These are phyloP conservation scores for Candida dajiaensis DNA, from an alignment of 805 yeast genomes.

Conservation along the genomic window DNA sequence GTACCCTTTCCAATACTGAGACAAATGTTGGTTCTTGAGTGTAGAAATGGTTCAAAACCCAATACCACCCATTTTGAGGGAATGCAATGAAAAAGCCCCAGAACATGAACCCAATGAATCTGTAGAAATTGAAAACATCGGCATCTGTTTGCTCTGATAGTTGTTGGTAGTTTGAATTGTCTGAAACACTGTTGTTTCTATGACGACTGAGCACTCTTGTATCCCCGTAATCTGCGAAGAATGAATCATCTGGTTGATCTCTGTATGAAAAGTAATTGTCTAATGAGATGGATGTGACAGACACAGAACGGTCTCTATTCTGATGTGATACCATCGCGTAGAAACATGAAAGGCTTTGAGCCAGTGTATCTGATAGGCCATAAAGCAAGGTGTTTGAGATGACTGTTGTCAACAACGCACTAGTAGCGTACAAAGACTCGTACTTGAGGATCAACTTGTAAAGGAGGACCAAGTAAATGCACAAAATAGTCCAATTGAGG, in stretches of 20 bases:
- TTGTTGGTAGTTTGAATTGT: constrained; percentile 25
- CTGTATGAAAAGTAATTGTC: constrained; percentile 8
- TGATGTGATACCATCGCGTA: constrained; percentile 8
- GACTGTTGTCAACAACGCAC: constrained; percentile 71
- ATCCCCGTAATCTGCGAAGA: constrained; percentile 26
- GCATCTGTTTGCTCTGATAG: constrained; percentile 22
- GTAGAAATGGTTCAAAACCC: constrained; percentile 69
- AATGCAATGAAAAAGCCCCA: constrained; percentile 88
- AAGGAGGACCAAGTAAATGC: constrained; percentile 42
- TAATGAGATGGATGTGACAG: constrained; percentile 12
- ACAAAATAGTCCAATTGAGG: constrained; percentile 48
- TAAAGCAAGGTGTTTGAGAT: constrained; percentile 74
- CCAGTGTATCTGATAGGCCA: constrained; percentile 88
- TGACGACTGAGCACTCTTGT: constrained; percentile 21
- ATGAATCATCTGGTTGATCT: constrained; percentile 18
- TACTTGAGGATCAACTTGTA: constrained; percentile 51
- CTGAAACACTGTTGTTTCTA: constrained; percentile 24
- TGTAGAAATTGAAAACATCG: constrained; percentile 50
- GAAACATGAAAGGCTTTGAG: constrained; percentile 45
- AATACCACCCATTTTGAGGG: constrained; percentile 86
- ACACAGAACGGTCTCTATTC: constrained; percentile 2
- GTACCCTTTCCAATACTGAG: constrained; percentile 77
- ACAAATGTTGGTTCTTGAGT: constrained; percentile 78
- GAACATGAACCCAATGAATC: constrained; percentile 71
- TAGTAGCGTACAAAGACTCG: constrained; percentile 52